phyloP scores from a whole-genome alignment of 306 rosid genomes.

The Cicer yamashitae region DNA sequence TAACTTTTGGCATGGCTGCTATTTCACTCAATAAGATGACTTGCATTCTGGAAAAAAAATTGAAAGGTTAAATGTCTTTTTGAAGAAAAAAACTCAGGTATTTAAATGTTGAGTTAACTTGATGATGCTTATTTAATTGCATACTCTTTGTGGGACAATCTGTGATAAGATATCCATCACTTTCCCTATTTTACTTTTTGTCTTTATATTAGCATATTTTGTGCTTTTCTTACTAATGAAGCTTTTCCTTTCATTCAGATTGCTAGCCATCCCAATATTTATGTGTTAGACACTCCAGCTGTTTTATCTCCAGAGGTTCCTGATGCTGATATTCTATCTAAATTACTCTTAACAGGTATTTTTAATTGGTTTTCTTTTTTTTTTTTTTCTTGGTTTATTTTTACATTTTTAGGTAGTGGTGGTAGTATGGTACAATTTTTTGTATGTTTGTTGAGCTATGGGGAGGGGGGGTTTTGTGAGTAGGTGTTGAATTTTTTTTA shows the following conservation, averaged over 20 bases:
- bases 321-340: slow-evolving; percentile 61
- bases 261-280: slow-evolving; percentile 92
- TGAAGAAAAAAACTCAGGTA: background rate
- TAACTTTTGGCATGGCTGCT: slow-evolving; percentile 1
- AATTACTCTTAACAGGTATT: slow-evolving; percentile 85
- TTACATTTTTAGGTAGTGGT: background rate
- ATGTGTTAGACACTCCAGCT: slow-evolving; percentile 88
- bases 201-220: background rate
- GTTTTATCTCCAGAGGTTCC: slow-evolving; percentile 69
- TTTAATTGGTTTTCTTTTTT: background rate
- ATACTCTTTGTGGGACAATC: slow-evolving; percentile 17
- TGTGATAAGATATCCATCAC: slow-evolving; percentile 12
- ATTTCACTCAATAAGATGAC: background rate
- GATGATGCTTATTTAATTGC: slow-evolving; percentile 5
- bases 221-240: slow-evolving; percentile 34
- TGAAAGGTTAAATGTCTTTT: background rate
- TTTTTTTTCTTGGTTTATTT: slow-evolving; percentile 28
- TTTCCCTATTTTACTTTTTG: background rate
- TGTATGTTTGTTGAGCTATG: background rate
- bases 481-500: background rate
- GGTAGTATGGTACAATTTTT: background rate
- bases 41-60: background rate
- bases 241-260: slow-evolving; percentile 60
- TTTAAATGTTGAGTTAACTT: background rate
- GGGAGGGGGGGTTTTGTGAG: background rate